Conservation (phyloP, 108 stramenopile species). For the Discostella pseudostelligera region DNA sequence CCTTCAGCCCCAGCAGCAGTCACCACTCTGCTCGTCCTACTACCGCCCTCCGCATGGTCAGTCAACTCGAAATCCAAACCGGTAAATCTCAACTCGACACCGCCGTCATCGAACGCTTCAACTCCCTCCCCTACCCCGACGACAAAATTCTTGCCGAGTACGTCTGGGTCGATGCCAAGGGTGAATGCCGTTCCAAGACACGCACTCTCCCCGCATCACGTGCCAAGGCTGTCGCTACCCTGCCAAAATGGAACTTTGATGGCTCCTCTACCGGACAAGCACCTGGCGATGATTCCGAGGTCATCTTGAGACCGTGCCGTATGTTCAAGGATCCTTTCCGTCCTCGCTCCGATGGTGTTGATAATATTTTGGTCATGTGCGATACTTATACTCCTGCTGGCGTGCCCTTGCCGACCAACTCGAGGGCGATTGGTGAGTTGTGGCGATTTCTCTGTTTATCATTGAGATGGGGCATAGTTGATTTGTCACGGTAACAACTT, state of each 20-base stretch:
- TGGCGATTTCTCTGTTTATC: no score
- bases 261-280: conserved; percentile 95
- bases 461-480: no score
- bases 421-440: conserved; percentile 76
- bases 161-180: conserved; percentile 91
- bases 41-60: conserved; percentile 26
- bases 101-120: conserved; percentile 64
- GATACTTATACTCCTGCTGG: conserved; percentile 93
- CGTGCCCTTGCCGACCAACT: conserved; percentile 83
- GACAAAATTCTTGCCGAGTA: conserved; percentile 85
- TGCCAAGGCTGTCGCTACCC: conserved; percentile 47
- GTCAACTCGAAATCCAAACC: conserved; percentile 42
- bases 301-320: conserved; percentile 82
- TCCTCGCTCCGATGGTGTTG: conserved; percentile 68
- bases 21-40: neutral
- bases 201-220: conserved; percentile 70
- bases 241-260: conserved; percentile 97
- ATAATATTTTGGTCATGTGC: conserved; percentile 96
- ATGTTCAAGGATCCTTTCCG: conserved; percentile 96
- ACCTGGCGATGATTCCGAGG: conserved; percentile 96
- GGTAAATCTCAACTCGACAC: conserved; percentile 77
- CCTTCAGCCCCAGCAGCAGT: neutral
- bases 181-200: conserved; percentile 85
- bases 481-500: no score
- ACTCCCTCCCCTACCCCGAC: conserved; percentile 61